These are phyloP conservation scores for Haplographium delicatum DNA, from an alignment of 495 filamentous ascomycete genomes.

Conservation along the genomic window DNA sequence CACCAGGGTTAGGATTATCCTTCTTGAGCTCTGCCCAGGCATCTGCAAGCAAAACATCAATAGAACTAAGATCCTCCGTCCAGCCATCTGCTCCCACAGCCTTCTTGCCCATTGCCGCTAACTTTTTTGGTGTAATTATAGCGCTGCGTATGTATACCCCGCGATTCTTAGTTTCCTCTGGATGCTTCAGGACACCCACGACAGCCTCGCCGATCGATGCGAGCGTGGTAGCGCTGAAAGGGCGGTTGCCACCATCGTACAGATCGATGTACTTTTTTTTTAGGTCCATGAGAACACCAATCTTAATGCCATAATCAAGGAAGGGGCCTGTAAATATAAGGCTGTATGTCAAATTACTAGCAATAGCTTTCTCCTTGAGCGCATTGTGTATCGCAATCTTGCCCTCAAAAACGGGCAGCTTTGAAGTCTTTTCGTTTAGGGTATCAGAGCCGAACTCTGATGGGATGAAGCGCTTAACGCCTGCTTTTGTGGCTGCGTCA, in stretches of 20 bases:
- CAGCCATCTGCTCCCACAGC: too few species aligned
- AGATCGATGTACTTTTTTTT: constrained; percentile 27
- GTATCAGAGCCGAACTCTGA: constrained; percentile 55
- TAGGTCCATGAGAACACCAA: constrained; percentile 35
- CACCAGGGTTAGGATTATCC: too few species aligned
- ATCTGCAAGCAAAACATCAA: too few species aligned
- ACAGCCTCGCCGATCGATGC: constrained; percentile 35
- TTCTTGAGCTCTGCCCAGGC: too few species aligned
- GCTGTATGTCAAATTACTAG: constrained; percentile 37
- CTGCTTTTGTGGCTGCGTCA: constrained; percentile 54
- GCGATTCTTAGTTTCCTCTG: constrained; percentile 41
- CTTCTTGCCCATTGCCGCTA: constrained; percentile 35
- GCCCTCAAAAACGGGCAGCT: constrained; percentile 34
- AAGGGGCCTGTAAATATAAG: constrained; percentile 37
- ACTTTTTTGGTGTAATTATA: constrained; percentile 35
- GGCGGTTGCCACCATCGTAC: constrained; percentile 37
- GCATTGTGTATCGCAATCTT: constrained; percentile 38
- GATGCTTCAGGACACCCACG: constrained; percentile 34
- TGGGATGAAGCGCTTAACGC: constrained; percentile 56
- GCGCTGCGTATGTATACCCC: constrained; percentile 35
- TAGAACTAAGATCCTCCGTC: too few species aligned
- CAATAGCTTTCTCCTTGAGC: constrained; percentile 30
- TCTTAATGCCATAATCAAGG: constrained; percentile 39
- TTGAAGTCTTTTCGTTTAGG: constrained; percentile 28
- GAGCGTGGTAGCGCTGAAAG: constrained; percentile 36